A percentile compares a stretch with the other conserved stretches of the same genome.
Conservation (phyloP, 148 eudicot species). For the Rhododendron ferrugineum region DNA sequence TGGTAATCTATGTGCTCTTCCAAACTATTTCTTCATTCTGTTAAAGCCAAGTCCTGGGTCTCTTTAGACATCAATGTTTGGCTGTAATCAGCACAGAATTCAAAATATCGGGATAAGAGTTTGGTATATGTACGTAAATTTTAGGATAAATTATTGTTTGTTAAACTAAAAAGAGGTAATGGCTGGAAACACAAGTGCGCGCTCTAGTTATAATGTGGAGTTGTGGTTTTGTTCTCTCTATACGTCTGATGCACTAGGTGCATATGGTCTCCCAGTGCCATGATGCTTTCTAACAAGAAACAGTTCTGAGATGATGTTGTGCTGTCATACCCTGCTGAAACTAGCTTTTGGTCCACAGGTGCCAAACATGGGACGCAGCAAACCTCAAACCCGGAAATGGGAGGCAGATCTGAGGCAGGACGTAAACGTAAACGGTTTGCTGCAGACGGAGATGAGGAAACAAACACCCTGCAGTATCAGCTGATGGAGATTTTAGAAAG, state of each 20-base stretch:
- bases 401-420: conserved; percentile 42
- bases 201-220: neutral
- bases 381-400: conserved; percentile 31
- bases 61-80: neutral
- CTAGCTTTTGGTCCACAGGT: conserved; percentile 28
- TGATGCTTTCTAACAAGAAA: neutral
- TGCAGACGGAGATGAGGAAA: conserved; percentile 34
- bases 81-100: neutral
- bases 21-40: neutral
- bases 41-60: neutral
- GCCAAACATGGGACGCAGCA: conserved; percentile 32
- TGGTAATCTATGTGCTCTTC: neutral
- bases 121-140: neutral
- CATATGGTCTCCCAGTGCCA: neutral
- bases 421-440: conserved; percentile 50
- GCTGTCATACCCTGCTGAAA: neutral
- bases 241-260: neutral
- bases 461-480: conserved; percentile 27
- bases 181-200: neutral
- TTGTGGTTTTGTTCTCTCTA: neutral
- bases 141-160: neutral
- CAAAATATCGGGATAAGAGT: neutral
- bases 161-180: neutral
- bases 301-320: neutral
- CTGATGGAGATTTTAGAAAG: conserved; percentile 60